These are phyloP conservation scores for Volvariella volvacea DNA, from an alignment of 1,284 basidiomycete genomes.

Conservation along the genomic window DNA sequence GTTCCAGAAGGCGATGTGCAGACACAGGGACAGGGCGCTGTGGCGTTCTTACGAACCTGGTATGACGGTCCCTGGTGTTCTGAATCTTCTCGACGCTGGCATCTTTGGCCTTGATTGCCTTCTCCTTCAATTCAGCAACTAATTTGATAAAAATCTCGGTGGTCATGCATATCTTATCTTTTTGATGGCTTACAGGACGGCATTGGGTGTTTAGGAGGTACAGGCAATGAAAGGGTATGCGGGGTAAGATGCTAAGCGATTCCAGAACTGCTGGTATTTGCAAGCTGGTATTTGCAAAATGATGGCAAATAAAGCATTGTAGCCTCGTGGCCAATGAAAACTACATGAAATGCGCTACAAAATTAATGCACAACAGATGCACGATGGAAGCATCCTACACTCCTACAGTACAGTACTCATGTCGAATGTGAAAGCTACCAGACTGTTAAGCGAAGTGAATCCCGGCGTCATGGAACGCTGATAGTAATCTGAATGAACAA, in stretches of 20 bases:
- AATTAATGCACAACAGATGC: too few relatives aligned
- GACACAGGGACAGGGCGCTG: neutral
- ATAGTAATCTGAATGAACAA: constrained; percentile 41
- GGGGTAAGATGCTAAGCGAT: neutral
- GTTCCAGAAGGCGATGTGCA: too few relatives aligned
- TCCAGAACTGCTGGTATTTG: too few relatives aligned
- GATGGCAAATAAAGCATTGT: too few relatives aligned
- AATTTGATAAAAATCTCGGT: neutral
- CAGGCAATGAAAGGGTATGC: constrained; percentile 8
- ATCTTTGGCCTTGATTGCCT: constrained; percentile 54
- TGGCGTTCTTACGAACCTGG: constrained; percentile 28
- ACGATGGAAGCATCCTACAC: too few relatives aligned
- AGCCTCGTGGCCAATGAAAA: too few relatives aligned
- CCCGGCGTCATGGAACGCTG: constrained; percentile 79
- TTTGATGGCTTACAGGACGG: constrained; percentile 4
- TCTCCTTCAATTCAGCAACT: constrained; percentile 61
- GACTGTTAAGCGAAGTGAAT: constrained; percentile 74
- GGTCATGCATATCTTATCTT: neutral
- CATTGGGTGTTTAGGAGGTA: constrained; percentile 6
- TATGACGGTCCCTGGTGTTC: constrained; percentile 48
- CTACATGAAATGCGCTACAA: too few relatives aligned
- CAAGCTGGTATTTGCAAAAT: too few relatives aligned
- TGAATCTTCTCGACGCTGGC: constrained; percentile 42
- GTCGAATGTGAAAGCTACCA: too few relatives aligned
- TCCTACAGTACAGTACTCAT: too few relatives aligned